Evolutionary conservation across 2,329 filamentous ascomycete species (phyloP), one percentile per base, ranked within the genome.

Genomic region (Colletotrichum somersetense): DNA sequence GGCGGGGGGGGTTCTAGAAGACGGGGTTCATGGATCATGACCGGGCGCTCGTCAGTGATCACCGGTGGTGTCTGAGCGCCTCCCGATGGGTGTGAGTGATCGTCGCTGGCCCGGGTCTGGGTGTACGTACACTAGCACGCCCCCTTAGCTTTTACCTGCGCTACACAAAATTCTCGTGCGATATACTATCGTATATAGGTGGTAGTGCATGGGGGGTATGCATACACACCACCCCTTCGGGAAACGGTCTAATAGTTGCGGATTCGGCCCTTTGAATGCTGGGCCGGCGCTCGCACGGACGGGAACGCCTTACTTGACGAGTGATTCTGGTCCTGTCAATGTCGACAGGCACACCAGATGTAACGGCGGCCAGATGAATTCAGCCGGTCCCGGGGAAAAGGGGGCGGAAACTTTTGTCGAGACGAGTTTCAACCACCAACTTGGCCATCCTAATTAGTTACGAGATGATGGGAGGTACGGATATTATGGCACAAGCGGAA

Each of bases 281-380:
- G 14, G 23, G 48, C 44, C 18, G 10, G 16, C n/a, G 18, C 61
- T 40, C 69, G 65, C 65, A 72, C 69, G 46, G 69, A 68, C 69
- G 52, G 58, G 30, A 55, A 64, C 69, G 65, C 63, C 65, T 64
- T 64, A 68, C 59, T 58, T 57, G 50, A 50, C 50, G 68, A 35
- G 68, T 26, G 50, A 62, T 44, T 62, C 23, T 67, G 18, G 52
- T 44, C 63, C 67, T 66, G 56, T 66, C 59, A n/a, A 62, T 38
- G 30, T 50, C 57, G 42, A 33, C 67, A 50, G 64, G 57, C 64
- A 48, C 53, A 35, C 67, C 59, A 55, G 52, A 44, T 68, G 69
- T 62, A 63, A 71, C 69, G 69, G 46, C 64, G 69, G 58, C 58
- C 52, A 63, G 52, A 63, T 71, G 52, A 23, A 58, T 71, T 68